Evolutionary conservation across 768 basidiomycete genomes (phyloP), one percentile per base, ranked within the genome.

Genomic region (Melanogaster broomeanus): DNA sequence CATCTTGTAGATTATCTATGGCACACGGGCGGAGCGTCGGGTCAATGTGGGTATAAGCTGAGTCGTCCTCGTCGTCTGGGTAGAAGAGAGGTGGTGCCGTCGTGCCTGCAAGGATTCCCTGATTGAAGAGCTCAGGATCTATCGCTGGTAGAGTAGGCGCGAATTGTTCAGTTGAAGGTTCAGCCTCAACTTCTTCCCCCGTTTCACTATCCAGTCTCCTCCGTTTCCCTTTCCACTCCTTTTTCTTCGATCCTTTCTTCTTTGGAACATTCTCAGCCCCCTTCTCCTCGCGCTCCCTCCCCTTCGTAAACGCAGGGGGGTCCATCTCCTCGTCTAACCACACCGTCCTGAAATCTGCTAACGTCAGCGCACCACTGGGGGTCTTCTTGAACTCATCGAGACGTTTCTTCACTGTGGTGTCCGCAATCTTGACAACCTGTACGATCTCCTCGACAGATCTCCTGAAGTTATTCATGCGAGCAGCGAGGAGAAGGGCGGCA

Each of bases 361-460:
- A 74, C 2, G 93, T 95, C 61, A 98, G 71, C 33, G 79, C 77
- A 12, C 91, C 93, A 61, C 89, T 92, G 0, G 88, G 85, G 2
- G 94, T 98, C 59, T 82, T 83, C 65, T 87, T 91, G 77, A 99
- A 99, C 72, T 99, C 97, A 22, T 94, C 90, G 15, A 99, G 74
- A 16, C 97, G 83, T 69, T 96, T 98, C 72, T 87, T 85, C 38
- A 99, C 72, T 4, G 97, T 99, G 11, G 85, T 87, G 62, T 98
- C 94, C n/a, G 94, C 93, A 58, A 98, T 97, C 73, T 98, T 99
- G 58, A 98, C 97, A 15, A 99, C 94, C 65, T 99, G 97, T 18
- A 98, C 94, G 42, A 99, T 90, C 70, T 99, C 97, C 64, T 95
- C 90, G 11, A 98, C 79, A 22, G 88, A 91, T 41, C 97, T 77